These are phyloP conservation scores for Podospora pseudoanserina DNA, from an alignment of 495 filamentous ascomycete species.

Conservation along the genomic window DNA sequence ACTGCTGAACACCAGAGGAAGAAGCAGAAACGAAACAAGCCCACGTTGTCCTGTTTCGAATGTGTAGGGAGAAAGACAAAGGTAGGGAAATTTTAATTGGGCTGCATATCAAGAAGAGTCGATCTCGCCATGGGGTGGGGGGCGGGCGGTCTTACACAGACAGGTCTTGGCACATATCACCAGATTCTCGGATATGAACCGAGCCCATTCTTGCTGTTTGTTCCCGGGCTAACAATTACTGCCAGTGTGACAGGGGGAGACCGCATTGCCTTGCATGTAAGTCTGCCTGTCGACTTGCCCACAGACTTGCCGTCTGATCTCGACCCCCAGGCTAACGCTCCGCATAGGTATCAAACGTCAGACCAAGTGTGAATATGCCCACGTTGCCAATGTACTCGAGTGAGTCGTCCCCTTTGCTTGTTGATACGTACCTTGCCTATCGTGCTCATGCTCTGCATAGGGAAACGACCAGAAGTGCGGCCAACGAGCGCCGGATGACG, in stretches of 20 bases:
- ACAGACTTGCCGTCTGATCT: neutral
- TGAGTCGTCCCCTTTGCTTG: conserved; percentile 32
- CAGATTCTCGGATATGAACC: neutral
- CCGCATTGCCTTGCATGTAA: conserved; percentile 65
- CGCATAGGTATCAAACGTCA: conserved; percentile 58
- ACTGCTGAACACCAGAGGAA: conserved; percentile 46
- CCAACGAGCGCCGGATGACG: conserved; percentile 55
- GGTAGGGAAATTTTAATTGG: conserved; percentile 36
- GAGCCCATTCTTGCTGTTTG: neutral
- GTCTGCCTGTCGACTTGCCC: conserved; percentile 24
- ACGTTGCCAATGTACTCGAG: conserved; percentile 66
- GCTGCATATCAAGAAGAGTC: neutral
- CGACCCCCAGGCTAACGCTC: neutral
- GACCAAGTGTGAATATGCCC: conserved; percentile 65
- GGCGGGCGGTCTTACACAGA: neutral
- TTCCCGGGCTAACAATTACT: conserved; percentile 14
- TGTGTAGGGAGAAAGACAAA: conserved; percentile 71
- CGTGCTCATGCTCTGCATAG: conserved; percentile 24
- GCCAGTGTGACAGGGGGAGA: conserved; percentile 55
- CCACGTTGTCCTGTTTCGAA: conserved; percentile 66
- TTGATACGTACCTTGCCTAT: neutral
- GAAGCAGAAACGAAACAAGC: conserved; percentile 73
- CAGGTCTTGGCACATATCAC: neutral
- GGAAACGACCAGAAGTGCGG: conserved; percentile 46
- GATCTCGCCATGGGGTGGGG: no score